Evolutionary conservation across 345 rosid species (phyloP).

Genomic region (Geranium brycei): DNA sequence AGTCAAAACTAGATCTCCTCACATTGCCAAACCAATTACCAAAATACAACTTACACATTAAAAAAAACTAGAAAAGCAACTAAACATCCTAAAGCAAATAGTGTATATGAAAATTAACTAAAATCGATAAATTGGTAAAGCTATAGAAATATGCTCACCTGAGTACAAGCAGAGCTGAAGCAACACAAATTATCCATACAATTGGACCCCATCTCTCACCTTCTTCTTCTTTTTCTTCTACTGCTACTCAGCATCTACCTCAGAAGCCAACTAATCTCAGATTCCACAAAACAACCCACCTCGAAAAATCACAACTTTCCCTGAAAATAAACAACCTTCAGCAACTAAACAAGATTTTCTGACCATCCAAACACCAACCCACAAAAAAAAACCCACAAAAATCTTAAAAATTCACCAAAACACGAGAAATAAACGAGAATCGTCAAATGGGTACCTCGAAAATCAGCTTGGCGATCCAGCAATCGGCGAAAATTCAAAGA

Average conservation of each 20-base stretch:
- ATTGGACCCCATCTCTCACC: conserved; percentile 7
- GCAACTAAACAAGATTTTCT: not conserved
- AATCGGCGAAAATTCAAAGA: not conserved
- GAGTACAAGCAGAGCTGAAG: conserved; percentile 25
- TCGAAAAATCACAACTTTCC: conserved; percentile 8
- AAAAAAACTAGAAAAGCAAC: too few relatives aligned
- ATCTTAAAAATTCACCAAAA: not conserved
- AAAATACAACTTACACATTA: too few relatives aligned
- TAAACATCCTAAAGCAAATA: too few relatives aligned
- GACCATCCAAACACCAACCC: not conserved
- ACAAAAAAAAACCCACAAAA: conserved; percentile 1
- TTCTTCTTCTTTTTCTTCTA: conserved; percentile 9
- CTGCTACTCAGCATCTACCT: conserved; percentile 17
- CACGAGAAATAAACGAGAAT: not conserved
- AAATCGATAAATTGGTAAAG: not conserved
- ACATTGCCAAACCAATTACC: too few relatives aligned
- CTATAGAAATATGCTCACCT: conserved; percentile 14
- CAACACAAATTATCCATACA: conserved; percentile 32
- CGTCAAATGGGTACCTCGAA: conserved; percentile 6
- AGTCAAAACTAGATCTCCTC: too few relatives aligned
- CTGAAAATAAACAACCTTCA: not conserved
- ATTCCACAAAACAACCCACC: not conserved
- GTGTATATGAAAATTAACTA: too few relatives aligned
- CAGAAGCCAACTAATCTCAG: conserved; percentile 3
- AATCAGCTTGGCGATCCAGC: conserved; percentile 11